phyloP scores from a whole-genome alignment of 2,329 filamentous ascomycete species.

The Fragosphaeria purpurea region DNA sequence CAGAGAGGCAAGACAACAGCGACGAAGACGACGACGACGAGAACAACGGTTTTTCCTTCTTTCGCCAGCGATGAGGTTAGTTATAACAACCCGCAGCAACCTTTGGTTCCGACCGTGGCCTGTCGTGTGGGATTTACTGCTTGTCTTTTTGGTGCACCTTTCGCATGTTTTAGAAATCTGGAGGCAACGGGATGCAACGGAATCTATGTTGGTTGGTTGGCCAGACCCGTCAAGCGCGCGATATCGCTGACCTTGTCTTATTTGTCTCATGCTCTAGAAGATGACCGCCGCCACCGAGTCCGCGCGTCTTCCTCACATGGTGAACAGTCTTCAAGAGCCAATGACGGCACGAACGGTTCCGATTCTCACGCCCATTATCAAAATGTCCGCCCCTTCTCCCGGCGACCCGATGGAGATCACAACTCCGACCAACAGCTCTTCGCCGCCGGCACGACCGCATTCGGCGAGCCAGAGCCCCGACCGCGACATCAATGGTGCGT shows the following conservation, averaged over 20 bases:
- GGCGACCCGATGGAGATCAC: conserved; percentile 54
- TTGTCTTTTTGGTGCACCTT: no score
- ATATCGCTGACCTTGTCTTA: no score
- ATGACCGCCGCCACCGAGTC: conserved; percentile 46
- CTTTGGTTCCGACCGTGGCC: no score
- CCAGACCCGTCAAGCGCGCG: no score
- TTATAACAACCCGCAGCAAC: not conserved
- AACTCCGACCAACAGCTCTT: conserved; percentile 38
- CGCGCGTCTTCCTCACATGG: conserved; percentile 32
- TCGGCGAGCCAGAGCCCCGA: conserved; percentile 28
- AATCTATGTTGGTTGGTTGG: no score
- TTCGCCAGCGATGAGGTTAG: conserved; percentile 6
- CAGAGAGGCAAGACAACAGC: not conserved
- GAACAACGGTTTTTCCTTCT: no score
- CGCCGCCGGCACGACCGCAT: conserved; percentile 29
- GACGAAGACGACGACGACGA: not conserved
- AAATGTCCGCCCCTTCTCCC: conserved; percentile 48
- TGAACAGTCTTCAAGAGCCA: conserved; percentile 32
- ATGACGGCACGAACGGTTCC: conserved; percentile 46
- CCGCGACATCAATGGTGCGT: conserved; percentile 22
- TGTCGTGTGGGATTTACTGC: no score
- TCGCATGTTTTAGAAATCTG: no score
- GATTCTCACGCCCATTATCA: conserved; percentile 46
- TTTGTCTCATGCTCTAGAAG: conserved; percentile 13
- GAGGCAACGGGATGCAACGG: no score